phyloP scores from a whole-genome alignment of 495 filamentous ascomycete species.

The Aspergillus incahuasiensis region DNA sequence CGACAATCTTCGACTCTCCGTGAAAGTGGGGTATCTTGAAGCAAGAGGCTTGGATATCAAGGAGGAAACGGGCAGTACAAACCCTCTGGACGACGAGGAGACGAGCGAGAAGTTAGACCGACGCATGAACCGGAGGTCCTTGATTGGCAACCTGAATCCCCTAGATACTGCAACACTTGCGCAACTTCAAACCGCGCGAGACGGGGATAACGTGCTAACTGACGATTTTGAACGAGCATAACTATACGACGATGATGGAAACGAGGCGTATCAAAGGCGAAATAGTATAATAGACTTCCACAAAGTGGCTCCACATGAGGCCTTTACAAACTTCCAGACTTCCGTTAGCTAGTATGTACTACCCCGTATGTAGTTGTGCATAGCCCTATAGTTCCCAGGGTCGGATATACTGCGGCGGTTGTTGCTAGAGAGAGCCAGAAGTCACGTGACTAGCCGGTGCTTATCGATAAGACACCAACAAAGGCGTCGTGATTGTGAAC shows the following conservation, averaged over 20 bases:
- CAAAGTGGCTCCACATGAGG: background rate
- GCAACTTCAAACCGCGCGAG: constrained; percentile 24
- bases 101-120: constrained; percentile 53
- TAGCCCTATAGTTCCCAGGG: background rate
- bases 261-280: constrained; percentile 11
- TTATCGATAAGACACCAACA: constrained; percentile 4
- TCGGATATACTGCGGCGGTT: background rate
- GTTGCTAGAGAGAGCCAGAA: background rate
- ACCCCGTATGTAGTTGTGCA: background rate
- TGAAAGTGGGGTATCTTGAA: constrained; percentile 50
- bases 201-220: constrained; percentile 30
- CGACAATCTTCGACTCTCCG: constrained; percentile 53
- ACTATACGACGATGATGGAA: constrained; percentile 15
- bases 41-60: constrained; percentile 31
- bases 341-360: background rate
- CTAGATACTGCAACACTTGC: constrained; percentile 34
- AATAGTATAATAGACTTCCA: constrained; percentile 20
- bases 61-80: constrained; percentile 29
- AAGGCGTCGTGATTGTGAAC: background rate
- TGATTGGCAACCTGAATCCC: constrained; percentile 36
- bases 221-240: constrained; percentile 52
- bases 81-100: constrained; percentile 48
- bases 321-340: background rate
- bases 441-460: background rate
- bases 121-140: constrained; percentile 38